These are phyloP conservation scores for Pezicula neosporulosa DNA, from an alignment of 2,329 filamentous ascomycete species.

Conservation along the genomic window DNA sequence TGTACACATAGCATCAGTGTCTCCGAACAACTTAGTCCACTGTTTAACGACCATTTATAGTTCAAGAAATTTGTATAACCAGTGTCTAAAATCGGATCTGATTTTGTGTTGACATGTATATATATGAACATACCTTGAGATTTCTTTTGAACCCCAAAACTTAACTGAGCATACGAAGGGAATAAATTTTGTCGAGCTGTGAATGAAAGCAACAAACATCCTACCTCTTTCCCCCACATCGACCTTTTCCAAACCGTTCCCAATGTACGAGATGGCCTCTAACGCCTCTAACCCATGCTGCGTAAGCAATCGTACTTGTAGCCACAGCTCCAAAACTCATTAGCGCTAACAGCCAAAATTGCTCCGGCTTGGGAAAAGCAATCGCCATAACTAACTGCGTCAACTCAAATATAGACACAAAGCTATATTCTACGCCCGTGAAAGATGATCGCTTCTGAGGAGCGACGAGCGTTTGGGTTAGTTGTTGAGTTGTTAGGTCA, in stretches of 20 bases:
- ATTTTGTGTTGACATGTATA: no score
- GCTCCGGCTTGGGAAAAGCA: slow-evolving; percentile 30
- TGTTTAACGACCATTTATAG: no score
- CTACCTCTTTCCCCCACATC: no score
- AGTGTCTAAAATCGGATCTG: no score
- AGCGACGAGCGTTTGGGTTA: slow-evolving; percentile 37
- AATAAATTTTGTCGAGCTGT: no score
- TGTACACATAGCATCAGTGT: no score
- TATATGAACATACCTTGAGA: no score
- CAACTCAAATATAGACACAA: slow-evolving; percentile 37
- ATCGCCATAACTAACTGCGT: slow-evolving; percentile 33
- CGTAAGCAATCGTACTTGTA: slow-evolving; percentile 30
- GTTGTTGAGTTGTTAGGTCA: slow-evolving; percentile 40
- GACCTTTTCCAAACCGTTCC: slow-evolving; percentile 24
- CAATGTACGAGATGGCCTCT: slow-evolving; percentile 39
- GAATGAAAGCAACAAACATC: no score
- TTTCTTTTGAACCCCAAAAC: no score
- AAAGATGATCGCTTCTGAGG: slow-evolving; percentile 34
- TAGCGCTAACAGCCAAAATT: slow-evolving; percentile 36
- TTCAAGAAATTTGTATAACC: no score
- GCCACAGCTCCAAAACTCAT: slow-evolving; percentile 31
- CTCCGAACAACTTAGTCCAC: no score
- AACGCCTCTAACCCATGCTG: slow-evolving; percentile 33
- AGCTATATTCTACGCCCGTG: slow-evolving; percentile 37
- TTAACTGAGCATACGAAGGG: no score